A percentile compares a stretch with the other conserved stretches of the same genome.
Conservation (phyloP, 1,284 basidiomycete species). For the Heliocybe sulcata region DNA sequence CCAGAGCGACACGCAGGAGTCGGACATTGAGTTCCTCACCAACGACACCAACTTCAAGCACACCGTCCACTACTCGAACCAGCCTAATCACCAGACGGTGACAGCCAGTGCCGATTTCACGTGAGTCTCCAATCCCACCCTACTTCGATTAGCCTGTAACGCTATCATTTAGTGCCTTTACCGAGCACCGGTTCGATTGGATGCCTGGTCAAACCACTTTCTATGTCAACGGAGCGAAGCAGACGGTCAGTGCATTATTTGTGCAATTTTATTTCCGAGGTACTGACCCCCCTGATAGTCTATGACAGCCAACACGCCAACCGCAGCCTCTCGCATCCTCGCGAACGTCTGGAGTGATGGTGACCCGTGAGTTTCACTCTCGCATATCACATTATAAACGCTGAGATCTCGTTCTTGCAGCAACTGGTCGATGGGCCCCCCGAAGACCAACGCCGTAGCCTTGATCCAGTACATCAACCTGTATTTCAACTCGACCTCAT, state of each 20-base stretch:
- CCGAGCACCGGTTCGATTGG: neutral
- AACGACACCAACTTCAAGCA: neutral
- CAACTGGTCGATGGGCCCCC: neutral
- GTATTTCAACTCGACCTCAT: neutral
- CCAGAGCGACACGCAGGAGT: neutral
- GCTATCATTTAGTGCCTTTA: neutral
- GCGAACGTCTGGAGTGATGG: neutral
- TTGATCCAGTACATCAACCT: neutral
- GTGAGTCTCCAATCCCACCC: neutral
- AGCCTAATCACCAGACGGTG: neutral
- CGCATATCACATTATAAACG: neutral
- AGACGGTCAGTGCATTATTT: neutral
- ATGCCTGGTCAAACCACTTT: neutral
- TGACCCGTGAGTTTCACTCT: neutral
- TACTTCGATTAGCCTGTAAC: neutral
- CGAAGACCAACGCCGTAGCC: neutral
- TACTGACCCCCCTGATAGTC: too few relatives aligned
- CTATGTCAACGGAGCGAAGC: neutral
- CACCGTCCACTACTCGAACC: neutral
- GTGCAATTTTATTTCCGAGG: too few relatives aligned
- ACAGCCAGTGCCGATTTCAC: neutral
- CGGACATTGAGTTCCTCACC: neutral
- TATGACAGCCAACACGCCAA: neutral
- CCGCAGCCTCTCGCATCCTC: neutral
- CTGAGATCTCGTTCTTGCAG: neutral